Base-by-base conservation (phyloP, 352 stramenopile genomes). In the Globisporangium sylvaticum region DNA sequence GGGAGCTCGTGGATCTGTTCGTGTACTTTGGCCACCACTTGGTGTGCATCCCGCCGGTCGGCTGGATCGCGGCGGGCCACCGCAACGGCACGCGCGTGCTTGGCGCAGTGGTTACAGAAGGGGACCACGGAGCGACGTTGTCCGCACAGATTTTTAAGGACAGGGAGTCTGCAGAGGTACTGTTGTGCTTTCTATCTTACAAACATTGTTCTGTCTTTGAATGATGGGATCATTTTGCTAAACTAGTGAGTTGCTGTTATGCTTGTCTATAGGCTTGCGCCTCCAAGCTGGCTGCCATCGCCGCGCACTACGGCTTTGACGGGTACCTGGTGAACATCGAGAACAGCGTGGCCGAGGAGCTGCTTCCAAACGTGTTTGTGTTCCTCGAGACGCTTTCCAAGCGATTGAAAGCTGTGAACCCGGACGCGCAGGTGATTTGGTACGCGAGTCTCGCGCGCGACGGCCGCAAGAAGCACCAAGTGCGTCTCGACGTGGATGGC, bases 241-340 rank as follows among this genome's bases (percentile, higher is more conserved):
- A 14, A 22, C 22, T 22, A 32, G 58, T 20, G 27, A 25, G 65
- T 12, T 22, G 32, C 0, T 37, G 32, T 37, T 37, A 10, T 58
- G 18, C 15, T 24, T 66, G 31, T 18, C 3, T 7, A 27, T 60
- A 86, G 68, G 62, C 9, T 9, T 76, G 76, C 46, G 81, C 78
- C 9, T 57, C 54, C 4, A 77, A 82, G 53, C 31, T 90, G 48
- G 74, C 68, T 61, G 62, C 42, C 24, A 84, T 86, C 34, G 72
- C 79, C 29, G 61, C 63, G 31, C 69, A 81, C 22, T 67, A 79
- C 37, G 74, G 76, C 12, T 87, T 90, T 48, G 81, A 88, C 56
- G 81, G 81, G 10, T 89, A 80, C 74, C 70, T 89, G n/a, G 61
- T 89, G n/a, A 87, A 87, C 58, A 71, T 89, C 25, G 77, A 89